Base-by-base conservation (phyloP, 129 eudicot species). In the Saposhnikovia divaricata region DNA sequence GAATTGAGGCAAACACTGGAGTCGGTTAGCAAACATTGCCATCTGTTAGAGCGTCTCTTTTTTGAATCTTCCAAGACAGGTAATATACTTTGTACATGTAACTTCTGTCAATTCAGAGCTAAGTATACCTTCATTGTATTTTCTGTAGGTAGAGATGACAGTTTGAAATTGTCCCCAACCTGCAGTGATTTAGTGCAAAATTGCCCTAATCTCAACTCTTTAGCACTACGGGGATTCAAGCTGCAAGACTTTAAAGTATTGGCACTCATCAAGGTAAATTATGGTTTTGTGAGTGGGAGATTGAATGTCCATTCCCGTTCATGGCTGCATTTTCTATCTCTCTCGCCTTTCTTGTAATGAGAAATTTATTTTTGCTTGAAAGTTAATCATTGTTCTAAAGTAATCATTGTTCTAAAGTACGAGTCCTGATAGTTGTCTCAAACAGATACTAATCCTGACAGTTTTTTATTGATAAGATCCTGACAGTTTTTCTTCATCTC, bases 21-120 rank as follows among this genome's bases (percentile, higher is more conserved):
- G 80, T 87, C 98, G 3, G 87, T 93, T 77, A 89, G 96, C 83
- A 84, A 77, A 75, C 82, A 85, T 81, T 91, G 98, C 69, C 92
- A 85, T 72, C 81, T 87, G 80, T 72, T 93, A 74, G 91, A 89
- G 81, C 96, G 93, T 68, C 78, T 93, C 81, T 88, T 83, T 73
- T 93, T 93, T 68, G 98, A 93, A 85, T 91, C 96, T 53, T 93
- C 98, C 57, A 86, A 91, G 83, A 89, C 98, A 89, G 98, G 98
- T 93, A 46, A 27, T 75, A 16, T 76, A 69, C 34, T 84, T 65
- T 40, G 10, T 43, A 59, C 47, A 23, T 70, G 72, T 65, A 76
- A 59, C 21, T 34, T 47, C 11, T 3, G n/a, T 42, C 72, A 68
- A 31, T 82, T 77, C 80, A 76, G 37, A 55, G 39, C 75, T 43